phyloP scores from a whole-genome alignment of 2,329 filamentous ascomycete genomes.

The Paramyrothecium roridum region DNA sequence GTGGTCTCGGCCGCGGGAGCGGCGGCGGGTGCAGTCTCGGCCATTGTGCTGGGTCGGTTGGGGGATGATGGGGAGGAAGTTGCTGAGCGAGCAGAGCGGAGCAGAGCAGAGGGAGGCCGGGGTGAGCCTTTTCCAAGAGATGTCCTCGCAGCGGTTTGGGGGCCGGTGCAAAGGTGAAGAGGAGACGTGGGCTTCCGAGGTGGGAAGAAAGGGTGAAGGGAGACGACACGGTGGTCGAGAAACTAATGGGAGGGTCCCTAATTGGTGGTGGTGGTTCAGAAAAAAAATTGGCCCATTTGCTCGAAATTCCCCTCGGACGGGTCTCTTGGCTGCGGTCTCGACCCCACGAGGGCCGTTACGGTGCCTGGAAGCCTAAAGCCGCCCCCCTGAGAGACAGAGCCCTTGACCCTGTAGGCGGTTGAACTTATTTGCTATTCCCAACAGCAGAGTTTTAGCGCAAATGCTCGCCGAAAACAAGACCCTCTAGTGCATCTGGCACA shows the following conservation, averaged over 20 bases:
- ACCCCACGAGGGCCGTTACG: neutral
- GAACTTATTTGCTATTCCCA: neutral
- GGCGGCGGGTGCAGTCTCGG: conserved; percentile 42
- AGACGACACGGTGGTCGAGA: conserved; percentile 6
- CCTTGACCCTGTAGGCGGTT: no score
- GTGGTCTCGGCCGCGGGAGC: conserved; percentile 36
- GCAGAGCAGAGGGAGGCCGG: conserved; percentile 10
- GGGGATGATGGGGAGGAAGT: conserved; percentile 27
- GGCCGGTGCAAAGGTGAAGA: neutral
- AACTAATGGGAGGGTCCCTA: neutral
- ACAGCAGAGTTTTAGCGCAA: neutral
- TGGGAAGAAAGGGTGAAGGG: neutral
- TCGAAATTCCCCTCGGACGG: neutral
- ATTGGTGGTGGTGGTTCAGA: neutral
- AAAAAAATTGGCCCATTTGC: neutral
- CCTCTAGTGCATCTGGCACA: neutral
- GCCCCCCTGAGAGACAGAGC: neutral
- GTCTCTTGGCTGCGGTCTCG: neutral
- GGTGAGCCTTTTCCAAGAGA: neutral
- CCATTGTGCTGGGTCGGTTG: conserved; percentile 34
- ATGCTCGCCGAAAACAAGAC: neutral
- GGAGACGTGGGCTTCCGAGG: neutral
- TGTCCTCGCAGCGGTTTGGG: no score
- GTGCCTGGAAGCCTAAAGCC: conserved; percentile 2
- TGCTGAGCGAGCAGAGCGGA: conserved; percentile 16